Evolutionary conservation across 2,329 filamentous ascomycete genomes (phyloP).

Genomic region (Beauveria medogensis): DNA sequence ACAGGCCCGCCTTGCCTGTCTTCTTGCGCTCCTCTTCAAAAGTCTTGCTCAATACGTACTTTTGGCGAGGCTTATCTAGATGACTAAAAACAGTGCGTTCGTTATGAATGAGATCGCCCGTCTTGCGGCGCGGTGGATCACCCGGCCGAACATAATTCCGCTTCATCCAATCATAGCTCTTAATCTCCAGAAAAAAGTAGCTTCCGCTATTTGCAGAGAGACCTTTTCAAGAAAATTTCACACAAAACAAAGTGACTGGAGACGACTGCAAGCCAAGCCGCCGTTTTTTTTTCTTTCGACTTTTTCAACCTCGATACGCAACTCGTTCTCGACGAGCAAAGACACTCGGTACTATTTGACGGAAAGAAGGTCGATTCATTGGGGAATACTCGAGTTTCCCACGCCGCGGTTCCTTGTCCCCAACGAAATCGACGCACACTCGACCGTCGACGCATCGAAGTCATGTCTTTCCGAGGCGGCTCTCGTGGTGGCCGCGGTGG

Average conservation of each 20-base stretch:
- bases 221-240: slow-evolving; percentile 21
- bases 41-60: background rate
- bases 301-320: background rate
- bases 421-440: slow-evolving; percentile 7
- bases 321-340: background rate
- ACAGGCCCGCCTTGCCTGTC: too few species aligned
- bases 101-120: too few species aligned
- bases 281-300: background rate
- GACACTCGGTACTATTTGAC: background rate
- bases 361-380: background rate
- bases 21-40: background rate
- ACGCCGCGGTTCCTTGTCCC: background rate
- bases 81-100: background rate
- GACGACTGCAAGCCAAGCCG: background rate
- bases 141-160: slow-evolving; percentile 14
- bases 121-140: background rate
- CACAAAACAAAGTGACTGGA: slow-evolving; percentile 20
- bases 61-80: background rate
- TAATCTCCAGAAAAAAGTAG: slow-evolving; percentile 6
- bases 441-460: slow-evolving; percentile 3
- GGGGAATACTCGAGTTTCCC: background rate
- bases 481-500: slow-evolving; percentile 28
- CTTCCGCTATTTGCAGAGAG: background rate
- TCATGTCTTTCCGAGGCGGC: slow-evolving; percentile 33
- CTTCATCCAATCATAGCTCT: slow-evolving; percentile 12